Conservation (phyloP, 176 grass and related monocot genomes). For the Musa troglodytarum region DNA sequence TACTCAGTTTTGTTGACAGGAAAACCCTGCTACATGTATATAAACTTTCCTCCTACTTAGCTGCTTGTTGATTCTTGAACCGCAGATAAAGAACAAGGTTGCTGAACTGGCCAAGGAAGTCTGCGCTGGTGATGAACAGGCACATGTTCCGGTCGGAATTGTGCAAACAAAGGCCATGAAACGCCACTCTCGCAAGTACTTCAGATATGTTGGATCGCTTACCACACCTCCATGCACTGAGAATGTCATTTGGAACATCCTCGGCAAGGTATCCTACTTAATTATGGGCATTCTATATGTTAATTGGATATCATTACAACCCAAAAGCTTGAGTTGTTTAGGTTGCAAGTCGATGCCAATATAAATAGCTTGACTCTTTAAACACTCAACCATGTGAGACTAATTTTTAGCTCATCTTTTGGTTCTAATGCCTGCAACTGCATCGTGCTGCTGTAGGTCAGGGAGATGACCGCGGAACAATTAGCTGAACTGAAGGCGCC, state of each 20-base stretch:
- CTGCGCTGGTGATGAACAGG: slow-evolving; percentile 30
- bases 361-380: no score
- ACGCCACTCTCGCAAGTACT: slow-evolving; percentile 29
- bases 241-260: slow-evolving; percentile 64
- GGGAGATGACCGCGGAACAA: slow-evolving; percentile 59
- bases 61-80: background rate
- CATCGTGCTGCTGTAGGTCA: slow-evolving; percentile 24
- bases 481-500: slow-evolving; percentile 46
- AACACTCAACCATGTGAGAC: no score
- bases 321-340: no score
- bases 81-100: slow-evolving; percentile 51
- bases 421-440: background rate
- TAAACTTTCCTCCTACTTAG: no score
- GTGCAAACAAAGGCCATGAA: slow-evolving; percentile 36
- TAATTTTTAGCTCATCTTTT: background rate
- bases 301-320: no score
- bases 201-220: slow-evolving; percentile 63
- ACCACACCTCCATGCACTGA: slow-evolving; percentile 81
- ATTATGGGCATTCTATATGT: no score
- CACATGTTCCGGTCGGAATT: slow-evolving; percentile 29
- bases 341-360: no score
- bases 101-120: slow-evolving; percentile 30
- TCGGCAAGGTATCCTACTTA: slow-evolving; percentile 35
- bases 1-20: no score
- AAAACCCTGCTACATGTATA: no score